These are phyloP conservation scores for Glaciozyma martinii DNA, from an alignment of 768 basidiomycete species.

Conservation along the genomic window DNA sequence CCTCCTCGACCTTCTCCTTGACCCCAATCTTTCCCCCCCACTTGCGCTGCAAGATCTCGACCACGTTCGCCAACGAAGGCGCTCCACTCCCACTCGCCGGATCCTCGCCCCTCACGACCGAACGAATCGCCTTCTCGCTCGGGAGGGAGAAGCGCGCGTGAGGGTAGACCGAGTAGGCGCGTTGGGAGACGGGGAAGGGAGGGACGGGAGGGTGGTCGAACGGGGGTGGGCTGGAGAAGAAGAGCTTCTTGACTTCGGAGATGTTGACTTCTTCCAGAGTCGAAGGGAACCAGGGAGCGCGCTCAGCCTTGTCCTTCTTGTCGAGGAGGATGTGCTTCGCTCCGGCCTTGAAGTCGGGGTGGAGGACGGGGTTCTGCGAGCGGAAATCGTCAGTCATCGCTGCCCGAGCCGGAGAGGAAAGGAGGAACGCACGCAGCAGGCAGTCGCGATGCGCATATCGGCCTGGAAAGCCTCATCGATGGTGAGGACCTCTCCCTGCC, in stretches of 20 bases:
- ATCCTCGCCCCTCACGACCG: conserved; percentile 53
- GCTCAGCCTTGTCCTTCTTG: conserved; percentile 39
- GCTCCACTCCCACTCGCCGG: conserved; percentile 52
- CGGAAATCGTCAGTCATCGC: not conserved
- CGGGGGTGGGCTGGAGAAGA: conserved; percentile 47
- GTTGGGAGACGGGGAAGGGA: conserved; percentile 13
- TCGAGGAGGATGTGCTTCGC: conserved; percentile 57
- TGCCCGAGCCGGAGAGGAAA: not conserved
- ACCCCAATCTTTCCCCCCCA: conserved; percentile 55
- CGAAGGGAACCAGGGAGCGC: conserved; percentile 59
- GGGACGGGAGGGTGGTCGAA: conserved; percentile 25
- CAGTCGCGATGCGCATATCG: conserved; percentile 80
- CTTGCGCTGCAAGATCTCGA: conserved; percentile 50
- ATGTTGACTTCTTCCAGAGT: conserved; percentile 53
- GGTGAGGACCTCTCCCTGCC: conserved; percentile 55
- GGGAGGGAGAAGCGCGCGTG: conserved; percentile 56
- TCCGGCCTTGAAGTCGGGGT: conserved; percentile 73
- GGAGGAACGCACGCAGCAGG: conserved; percentile 67
- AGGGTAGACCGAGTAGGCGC: conserved; percentile 33
- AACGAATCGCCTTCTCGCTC: conserved; percentile 62
- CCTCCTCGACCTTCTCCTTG: conserved; percentile 65
- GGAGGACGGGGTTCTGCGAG: conserved; percentile 55
- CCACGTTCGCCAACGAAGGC: conserved; percentile 57
- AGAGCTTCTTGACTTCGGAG: conserved; percentile 51
- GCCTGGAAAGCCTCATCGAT: conserved; percentile 64